Evolutionary conservation across 345 rosid genomes (phyloP), one percentile per base, ranked within the genome.

Genomic region (Acer saccharum): DNA sequence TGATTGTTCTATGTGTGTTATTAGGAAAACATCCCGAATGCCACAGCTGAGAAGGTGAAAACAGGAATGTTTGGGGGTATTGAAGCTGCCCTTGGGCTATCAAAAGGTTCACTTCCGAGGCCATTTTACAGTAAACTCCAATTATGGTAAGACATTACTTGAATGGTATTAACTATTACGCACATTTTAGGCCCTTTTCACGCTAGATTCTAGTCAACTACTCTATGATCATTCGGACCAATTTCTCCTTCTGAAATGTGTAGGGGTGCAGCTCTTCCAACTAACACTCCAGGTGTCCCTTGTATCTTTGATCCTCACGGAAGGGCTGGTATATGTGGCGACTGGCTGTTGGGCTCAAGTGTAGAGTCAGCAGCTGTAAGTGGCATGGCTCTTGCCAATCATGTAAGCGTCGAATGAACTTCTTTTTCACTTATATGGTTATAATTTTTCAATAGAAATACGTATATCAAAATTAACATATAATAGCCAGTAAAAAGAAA

Each of bases 191-290:
- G 63, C 13, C 25, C 10, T n/a, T 58, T 58, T 58, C 63, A 58
- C 3, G 12, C 11, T 18, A 20, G 11, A 18, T 18, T 58, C 8
- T 27, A 20, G 21, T 58, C 27, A n/a, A 58, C 6, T 58, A 20
- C 63, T 58, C 25, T 8, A 58, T 58, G 25, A 35, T 65, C 48
- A 41, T 44, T 71, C 25, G 0, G 58, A 23, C 27, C 10, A 9
- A 43, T 77, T 55, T 25, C 29, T 46, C 27, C 23, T 16, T 68
- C 10, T 75, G 61, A 43, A 2, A 66, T 76, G 25, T 77, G 72
- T 81, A 95, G 98, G 97, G 98, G 98, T 65, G 99, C 99, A 61
- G 99, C 99, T 65, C 89, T 92, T 73, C 98, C 99, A 3, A 91
- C 82, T 14, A 95, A 93, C 80, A 89, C 86, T 64, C 94, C 96